Conservation (phyloP, 2,329 filamentous ascomycete species). For the Exophiala viscosa region DNA sequence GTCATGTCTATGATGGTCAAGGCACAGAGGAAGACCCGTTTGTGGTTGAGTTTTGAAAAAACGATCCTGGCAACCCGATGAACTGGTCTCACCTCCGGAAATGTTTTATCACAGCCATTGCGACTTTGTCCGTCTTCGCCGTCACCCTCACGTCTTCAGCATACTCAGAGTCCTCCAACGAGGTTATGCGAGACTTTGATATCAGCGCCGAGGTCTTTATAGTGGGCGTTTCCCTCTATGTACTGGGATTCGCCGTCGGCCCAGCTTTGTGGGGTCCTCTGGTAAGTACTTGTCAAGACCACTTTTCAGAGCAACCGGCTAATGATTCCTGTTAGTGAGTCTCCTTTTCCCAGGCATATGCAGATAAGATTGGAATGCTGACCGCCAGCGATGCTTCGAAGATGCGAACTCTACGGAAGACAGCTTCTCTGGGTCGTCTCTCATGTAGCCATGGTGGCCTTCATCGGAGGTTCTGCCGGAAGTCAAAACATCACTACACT, state of each 20-base stretch:
- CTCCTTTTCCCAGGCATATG: neutral
- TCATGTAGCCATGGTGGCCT: constrained; percentile 60
- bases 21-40: constrained; percentile 44
- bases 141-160: constrained; percentile 50
- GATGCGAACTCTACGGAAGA: constrained; percentile 30
- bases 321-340: neutral
- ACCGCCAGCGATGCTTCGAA: neutral
- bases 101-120: constrained; percentile 38
- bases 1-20: constrained; percentile 29
- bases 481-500: constrained; percentile 65
- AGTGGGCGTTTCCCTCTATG: constrained; percentile 47
- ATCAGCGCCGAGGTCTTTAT: constrained; percentile 45
- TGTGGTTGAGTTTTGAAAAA: constrained; percentile 40
- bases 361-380: neutral
- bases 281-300: neutral
- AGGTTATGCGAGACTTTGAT: constrained; percentile 49
- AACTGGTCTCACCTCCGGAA: constrained; percentile 35
- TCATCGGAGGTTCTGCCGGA: constrained; percentile 61
- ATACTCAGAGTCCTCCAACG: constrained; percentile 56
- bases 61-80: constrained; percentile 43
- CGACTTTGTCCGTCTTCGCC: constrained; percentile 55
- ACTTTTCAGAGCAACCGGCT: neutral
- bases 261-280: constrained; percentile 50
- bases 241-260: constrained; percentile 56
- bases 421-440: constrained; percentile 53